A percentile compares a stretch with the other conserved stretches of the same genome.
phyloP scores from a whole-genome alignment of 768 basidiomycete species.

The Suillus alpinus region DNA sequence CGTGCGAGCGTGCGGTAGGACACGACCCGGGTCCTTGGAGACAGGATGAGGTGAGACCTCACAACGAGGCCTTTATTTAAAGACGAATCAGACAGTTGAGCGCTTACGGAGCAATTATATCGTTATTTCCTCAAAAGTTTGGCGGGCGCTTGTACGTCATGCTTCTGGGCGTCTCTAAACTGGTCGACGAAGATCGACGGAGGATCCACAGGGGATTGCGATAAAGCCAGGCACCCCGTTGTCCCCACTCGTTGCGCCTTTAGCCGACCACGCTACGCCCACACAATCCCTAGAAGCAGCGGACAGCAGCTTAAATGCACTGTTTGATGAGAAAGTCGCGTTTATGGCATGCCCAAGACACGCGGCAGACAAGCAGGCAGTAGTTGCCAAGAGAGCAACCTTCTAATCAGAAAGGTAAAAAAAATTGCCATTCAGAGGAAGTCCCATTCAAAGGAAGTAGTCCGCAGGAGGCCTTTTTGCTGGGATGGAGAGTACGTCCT shows the following conservation, averaged over 20 bases:
- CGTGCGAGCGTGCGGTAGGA: not conserved
- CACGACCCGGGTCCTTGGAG: not conserved
- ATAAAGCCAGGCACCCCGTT: not conserved
- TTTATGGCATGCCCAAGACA: slow-evolving; percentile 26
- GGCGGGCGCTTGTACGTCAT: not conserved
- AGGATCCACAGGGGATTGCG: not conserved
- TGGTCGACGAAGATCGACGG: not conserved
- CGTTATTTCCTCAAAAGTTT: not conserved
- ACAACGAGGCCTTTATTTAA: slow-evolving; percentile 1
- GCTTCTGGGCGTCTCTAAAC: not conserved
- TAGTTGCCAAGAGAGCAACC: slow-evolving; percentile 2
- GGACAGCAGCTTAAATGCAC: not conserved
- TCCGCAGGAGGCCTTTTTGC: slow-evolving; percentile 84
- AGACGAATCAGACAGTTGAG: not conserved
- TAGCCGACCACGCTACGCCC: slow-evolving; percentile 2
- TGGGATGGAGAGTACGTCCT: slow-evolving; percentile 82
- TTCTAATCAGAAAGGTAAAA: slow-evolving; percentile 16
- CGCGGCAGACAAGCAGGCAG: slow-evolving; percentile 13
- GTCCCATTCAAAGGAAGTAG: slow-evolving; percentile 63
- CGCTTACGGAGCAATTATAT: slow-evolving; percentile 1
- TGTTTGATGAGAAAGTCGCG: slow-evolving; percentile 6
- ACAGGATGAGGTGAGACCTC: not conserved
- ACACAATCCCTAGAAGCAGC: slow-evolving; percentile 1
- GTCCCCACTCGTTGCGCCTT: not conserved
- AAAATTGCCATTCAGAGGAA: slow-evolving; percentile 45